These are phyloP conservation scores for Dactylellina cionopaga DNA, from an alignment of 2,329 filamentous ascomycete genomes.

Conservation along the genomic window DNA sequence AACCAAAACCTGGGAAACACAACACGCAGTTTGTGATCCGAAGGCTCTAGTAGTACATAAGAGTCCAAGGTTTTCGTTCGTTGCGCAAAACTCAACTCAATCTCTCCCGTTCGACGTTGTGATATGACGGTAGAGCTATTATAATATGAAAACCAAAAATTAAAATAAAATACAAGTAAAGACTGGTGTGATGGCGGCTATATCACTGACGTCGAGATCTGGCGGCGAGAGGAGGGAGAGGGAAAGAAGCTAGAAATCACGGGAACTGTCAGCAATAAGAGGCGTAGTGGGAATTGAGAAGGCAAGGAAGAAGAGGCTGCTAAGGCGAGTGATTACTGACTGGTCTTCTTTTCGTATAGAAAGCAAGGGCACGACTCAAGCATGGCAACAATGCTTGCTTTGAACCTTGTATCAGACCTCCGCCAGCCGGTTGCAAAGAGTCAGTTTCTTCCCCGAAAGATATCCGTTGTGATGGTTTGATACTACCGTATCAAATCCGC, in stretches of 20 bases:
- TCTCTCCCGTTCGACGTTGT: conserved; percentile 12
- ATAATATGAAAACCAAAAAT: neutral
- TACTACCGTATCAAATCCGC: neutral
- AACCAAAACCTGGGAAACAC: conserved; percentile 18
- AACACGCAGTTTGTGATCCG: conserved; percentile 25
- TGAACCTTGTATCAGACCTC: conserved; percentile 22
- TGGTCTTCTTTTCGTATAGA: conserved; percentile 2
- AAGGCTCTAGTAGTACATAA: conserved; percentile 33
- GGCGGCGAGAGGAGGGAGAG: conserved; percentile 7
- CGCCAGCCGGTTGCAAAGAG: conserved; percentile 37
- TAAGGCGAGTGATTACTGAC: conserved; percentile 26
- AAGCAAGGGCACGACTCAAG: conserved; percentile 27
- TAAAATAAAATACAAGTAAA: neutral
- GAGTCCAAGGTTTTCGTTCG: conserved; percentile 36
- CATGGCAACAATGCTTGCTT: conserved; percentile 32
- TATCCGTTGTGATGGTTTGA: too few species aligned
- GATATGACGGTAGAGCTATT: too few species aligned
- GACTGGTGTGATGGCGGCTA: conserved; percentile 19
- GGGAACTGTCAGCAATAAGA: conserved; percentile 50
- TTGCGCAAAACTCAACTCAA: conserved; percentile 41
- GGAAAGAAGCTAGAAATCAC: conserved; percentile 43
- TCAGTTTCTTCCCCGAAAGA: neutral
- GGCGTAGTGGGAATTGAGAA: conserved; percentile 16
- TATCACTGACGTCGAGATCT: conserved; percentile 27
- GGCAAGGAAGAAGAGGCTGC: conserved; percentile 17